These are phyloP conservation scores for Lachancea fermentati DNA, from an alignment of 805 yeast species.

Conservation along the genomic window DNA sequence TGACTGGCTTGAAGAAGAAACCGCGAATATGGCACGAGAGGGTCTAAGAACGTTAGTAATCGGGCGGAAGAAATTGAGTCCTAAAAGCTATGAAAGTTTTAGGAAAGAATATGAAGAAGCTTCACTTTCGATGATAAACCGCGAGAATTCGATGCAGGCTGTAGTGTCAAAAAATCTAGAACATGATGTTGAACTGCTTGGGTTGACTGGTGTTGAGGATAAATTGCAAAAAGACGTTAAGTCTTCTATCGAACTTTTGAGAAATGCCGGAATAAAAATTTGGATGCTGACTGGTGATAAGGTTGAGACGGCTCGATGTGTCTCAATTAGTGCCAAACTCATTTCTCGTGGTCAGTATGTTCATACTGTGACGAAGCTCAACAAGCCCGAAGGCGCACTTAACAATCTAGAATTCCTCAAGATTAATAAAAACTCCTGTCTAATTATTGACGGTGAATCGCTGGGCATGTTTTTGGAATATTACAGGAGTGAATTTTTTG, in stretches of 20 bases:
- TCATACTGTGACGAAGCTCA: constrained; percentile 70
- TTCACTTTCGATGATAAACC: constrained; percentile 66
- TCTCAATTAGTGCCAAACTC: constrained; percentile 89
- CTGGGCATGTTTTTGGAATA: constrained; percentile 60
- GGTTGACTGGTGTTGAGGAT: constrained; percentile 97
- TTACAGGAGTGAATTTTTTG: constrained; percentile 68
- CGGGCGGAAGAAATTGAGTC: constrained; percentile 69
- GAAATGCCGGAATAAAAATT: constrained; percentile 95
- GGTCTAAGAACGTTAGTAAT: constrained; percentile 93
- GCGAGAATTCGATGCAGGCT: constrained; percentile 69
- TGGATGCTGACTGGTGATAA: constrained; percentile 99
- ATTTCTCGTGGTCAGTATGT: constrained; percentile 92
- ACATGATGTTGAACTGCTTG: constrained; percentile 75
- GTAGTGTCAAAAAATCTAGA: constrained; percentile 70
- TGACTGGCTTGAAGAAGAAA: constrained; percentile 98
- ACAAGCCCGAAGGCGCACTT: constrained; percentile 57
- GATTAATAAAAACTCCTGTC: constrained; percentile 51
- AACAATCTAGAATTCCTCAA: constrained; percentile 68
- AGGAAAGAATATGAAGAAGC: constrained; percentile 63
- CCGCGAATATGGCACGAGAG: constrained; percentile 96
- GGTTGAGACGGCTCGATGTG: constrained; percentile 97
- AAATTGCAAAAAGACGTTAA: constrained; percentile 88
- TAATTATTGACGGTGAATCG: constrained; percentile 92
- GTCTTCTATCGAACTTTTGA: constrained; percentile 79
- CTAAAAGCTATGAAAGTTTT: constrained; percentile 55